Evolutionary conservation across 2,329 filamentous ascomycete genomes (phyloP), one percentile per base, ranked within the genome.

Genomic region (Pseudogymnoascus sp.): DNA sequence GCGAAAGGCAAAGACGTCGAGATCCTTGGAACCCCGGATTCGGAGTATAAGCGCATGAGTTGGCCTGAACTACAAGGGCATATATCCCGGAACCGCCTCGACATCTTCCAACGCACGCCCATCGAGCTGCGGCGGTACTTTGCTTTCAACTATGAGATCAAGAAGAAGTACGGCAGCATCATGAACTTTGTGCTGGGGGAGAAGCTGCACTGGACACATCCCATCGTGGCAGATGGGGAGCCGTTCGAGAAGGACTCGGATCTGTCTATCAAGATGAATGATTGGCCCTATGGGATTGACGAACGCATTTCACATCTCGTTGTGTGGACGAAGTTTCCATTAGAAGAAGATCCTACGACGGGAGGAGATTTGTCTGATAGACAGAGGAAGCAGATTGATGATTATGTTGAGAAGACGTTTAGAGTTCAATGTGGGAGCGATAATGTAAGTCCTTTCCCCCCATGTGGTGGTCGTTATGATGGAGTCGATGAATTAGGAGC

Each of bases 251-350:
- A 68, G 4, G 29, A 39, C 11, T 10, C 76, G 54, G 88, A 94
- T 69, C 76, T 87, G 68, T 91, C 85, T 73, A 86, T 96, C 57
- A 74, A 96, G 40, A 84, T 83, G 75, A 97, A 97, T 71, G 92
- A 97, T 79, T 97, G 92, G 90, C 93, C 93, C 0, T 97, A 97
- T 70, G 92, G 90, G 0, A 79, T 97, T 60, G 90, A 94, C 68
- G 71, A 78, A 54, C 80, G 82, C 59, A 92, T 96, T 65, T 83
- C 90, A 13, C 93, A 97, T 72, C 78, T 97, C 2, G 90, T 96
- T 4, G 85, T 96, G 10, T 97, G 93, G 93, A 94, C 89, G 57
- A 96, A 96, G 74, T 96, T 96, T 70, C 79, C 82, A 57, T 78
- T 97, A 24, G 80, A 85, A 60, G 88, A 92, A 62, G 86, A 94